These are phyloP conservation scores for Brassica juncea DNA, from an alignment of 345 rosid species.

Conservation along the genomic window DNA sequence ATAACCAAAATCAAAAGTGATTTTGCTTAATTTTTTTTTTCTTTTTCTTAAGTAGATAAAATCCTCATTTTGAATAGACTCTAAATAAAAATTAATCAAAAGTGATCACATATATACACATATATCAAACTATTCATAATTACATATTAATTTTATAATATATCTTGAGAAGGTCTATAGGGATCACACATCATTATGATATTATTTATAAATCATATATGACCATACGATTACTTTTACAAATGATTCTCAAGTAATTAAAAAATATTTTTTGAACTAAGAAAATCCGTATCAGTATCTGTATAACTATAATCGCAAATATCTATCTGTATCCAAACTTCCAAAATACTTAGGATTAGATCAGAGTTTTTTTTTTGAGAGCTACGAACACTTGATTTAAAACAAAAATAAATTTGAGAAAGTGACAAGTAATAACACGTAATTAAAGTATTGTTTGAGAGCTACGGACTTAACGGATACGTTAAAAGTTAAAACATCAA, in stretches of 20 bases:
- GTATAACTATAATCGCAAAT: neutral
- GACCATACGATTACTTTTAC: neutral
- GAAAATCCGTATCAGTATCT: too few species aligned
- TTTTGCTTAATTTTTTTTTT: too few species aligned
- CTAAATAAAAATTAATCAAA: neutral
- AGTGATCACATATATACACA: neutral
- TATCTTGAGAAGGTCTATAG: neutral
- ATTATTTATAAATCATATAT: neutral
- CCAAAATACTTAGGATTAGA: neutral
- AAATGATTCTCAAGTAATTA: neutral
- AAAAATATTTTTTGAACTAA: too few species aligned
- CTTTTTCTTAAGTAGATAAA: neutral
- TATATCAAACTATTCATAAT: neutral
- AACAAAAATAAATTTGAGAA: neutral
- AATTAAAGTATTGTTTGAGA: slow-evolving; percentile 27
- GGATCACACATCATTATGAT: neutral
- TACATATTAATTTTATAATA: neutral
- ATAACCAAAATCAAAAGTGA: neutral
- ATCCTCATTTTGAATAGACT: neutral
- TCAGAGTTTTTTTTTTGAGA: too few species aligned
- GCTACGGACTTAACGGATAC: slow-evolving; percentile 35
- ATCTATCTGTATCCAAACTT: slow-evolving; percentile 4
- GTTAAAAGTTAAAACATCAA: neutral
- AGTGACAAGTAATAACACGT: neutral
- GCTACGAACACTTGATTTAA: too few species aligned